A percentile compares a stretch with the other conserved stretches of the same genome.
Conservation (phyloP, 495 filamentous ascomycete genomes). For the Arthonia radiata region DNA sequence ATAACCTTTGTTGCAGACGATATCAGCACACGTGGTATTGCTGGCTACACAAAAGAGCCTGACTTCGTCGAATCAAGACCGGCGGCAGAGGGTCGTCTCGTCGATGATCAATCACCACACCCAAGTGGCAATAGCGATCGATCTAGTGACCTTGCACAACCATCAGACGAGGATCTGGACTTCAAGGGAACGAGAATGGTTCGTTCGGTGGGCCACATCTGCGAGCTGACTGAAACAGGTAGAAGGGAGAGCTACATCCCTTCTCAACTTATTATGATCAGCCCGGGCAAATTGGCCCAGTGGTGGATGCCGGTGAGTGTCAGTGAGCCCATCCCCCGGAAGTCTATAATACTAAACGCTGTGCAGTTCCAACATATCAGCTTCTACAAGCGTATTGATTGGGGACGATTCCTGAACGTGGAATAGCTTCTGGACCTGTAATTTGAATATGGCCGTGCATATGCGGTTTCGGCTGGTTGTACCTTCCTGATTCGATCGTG, state of each 20-base stretch:
- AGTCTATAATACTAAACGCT: no score
- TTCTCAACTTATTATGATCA: slow-evolving; percentile 55
- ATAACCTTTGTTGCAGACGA: slow-evolving; percentile 57
- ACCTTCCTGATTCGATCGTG: no score
- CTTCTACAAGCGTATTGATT: slow-evolving; percentile 54
- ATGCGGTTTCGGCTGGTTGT: no score
- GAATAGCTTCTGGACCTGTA: no score
- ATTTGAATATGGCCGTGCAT: no score
- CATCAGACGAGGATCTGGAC: neutral
- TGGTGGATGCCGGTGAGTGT: slow-evolving; percentile 66
- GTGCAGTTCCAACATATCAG: slow-evolving; percentile 56
- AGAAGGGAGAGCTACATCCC: slow-evolving; percentile 41
- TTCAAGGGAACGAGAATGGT: slow-evolving; percentile 45
- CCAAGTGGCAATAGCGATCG: neutral
- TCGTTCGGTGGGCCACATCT: slow-evolving; percentile 49
- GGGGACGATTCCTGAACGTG: slow-evolving; percentile 24
- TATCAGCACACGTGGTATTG: slow-evolving; percentile 32
- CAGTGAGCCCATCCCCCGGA: no score
- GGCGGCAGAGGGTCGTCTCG: neutral
- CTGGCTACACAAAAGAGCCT: slow-evolving; percentile 1
- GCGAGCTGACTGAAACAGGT: slow-evolving; percentile 35
- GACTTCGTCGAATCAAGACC: slow-evolving; percentile 3
- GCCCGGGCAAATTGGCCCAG: slow-evolving; percentile 51
- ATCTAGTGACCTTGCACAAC: neutral
- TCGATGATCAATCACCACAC: neutral